phyloP scores from a whole-genome alignment of 2,329 filamentous ascomycete species.

The Coniella lustricola region DNA sequence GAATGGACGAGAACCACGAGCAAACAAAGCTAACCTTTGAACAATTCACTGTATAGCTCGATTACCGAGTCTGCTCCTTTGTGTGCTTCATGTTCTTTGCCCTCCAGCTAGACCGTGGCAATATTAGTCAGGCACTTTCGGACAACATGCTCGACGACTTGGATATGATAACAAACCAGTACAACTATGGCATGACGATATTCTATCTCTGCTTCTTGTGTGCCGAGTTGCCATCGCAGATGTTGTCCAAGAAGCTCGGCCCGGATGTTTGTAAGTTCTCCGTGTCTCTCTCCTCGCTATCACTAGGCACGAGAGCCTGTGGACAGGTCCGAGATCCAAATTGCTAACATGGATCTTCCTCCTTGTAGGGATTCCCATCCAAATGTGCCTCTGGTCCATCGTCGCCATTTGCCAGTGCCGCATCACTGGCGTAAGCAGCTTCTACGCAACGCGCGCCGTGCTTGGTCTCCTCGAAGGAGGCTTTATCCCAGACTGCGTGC shows the following conservation, averaged over 20 bases:
- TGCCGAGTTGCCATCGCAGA: conserved; percentile 47
- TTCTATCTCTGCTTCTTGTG: conserved; percentile 42
- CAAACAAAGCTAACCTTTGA: neutral
- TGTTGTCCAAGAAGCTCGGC: conserved; percentile 44
- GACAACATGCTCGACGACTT: conserved; percentile 26
- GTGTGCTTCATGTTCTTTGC: conserved; percentile 30
- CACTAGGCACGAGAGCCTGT: too few relatives aligned
- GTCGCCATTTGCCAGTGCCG: conserved; percentile 33
- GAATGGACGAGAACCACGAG: too few relatives aligned
- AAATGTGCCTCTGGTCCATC: conserved; percentile 32
- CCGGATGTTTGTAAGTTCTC: conserved; percentile 24
- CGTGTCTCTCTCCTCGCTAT: neutral
- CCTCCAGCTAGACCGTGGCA: conserved; percentile 29
- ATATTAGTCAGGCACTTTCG: conserved; percentile 28
- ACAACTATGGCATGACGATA: conserved; percentile 42
- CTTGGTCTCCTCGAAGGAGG: conserved; percentile 36
- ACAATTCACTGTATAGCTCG: conserved; percentile 19
- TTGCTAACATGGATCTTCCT: conserved; percentile 23
- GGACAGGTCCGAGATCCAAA: too few relatives aligned
- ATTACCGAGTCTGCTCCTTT: conserved; percentile 26
- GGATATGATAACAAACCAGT: conserved; percentile 33
- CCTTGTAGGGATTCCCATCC: conserved; percentile 33
- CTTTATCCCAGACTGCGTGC: conserved; percentile 41
- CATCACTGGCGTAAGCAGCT: conserved; percentile 33
- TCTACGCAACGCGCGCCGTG: conserved; percentile 33